These are phyloP conservation scores for Phylloporus scabripes DNA, from an alignment of 768 basidiomycete species.

Conservation along the genomic window DNA sequence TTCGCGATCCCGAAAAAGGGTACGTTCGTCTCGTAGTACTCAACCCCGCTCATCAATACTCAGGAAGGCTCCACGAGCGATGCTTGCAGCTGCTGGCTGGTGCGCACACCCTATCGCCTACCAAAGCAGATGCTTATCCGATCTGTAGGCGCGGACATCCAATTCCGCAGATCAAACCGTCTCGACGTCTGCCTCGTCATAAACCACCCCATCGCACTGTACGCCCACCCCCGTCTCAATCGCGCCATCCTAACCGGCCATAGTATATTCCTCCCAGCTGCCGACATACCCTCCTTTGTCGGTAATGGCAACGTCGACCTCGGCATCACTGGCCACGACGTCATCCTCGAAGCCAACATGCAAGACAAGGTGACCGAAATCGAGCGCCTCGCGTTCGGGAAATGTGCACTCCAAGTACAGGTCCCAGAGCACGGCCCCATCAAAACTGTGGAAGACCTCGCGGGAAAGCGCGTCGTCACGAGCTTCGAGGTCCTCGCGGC, in stretches of 20 bases:
- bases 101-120: conserved; percentile 27
- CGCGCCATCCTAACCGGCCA: neutral
- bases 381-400: conserved; percentile 86
- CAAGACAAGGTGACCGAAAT: conserved; percentile 69
- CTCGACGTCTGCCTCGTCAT: conserved; percentile 91
- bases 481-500: conserved; percentile 88
- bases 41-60: neutral
- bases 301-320: conserved; percentile 96
- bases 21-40: conserved; percentile 19
- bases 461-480: conserved; percentile 90
- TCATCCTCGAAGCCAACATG: conserved; percentile 89
- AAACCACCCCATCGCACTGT: conserved; percentile 95
- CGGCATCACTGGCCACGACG: conserved; percentile 97
- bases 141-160: conserved; percentile 81
- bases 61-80: conserved; percentile 88
- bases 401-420: conserved; percentile 85
- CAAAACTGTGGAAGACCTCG: conserved; percentile 70
- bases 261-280: conserved; percentile 93
- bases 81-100: conserved; percentile 82
- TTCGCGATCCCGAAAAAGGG: conserved; percentile 99
- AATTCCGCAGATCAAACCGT: conserved; percentile 81
- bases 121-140: neutral
- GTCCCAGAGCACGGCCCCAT: conserved; percentile 74
- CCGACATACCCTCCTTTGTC: conserved; percentile 97
- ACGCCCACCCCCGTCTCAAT: conserved; percentile 1